A percentile compares a stretch with the other conserved stretches of the same genome.
Evolutionary conservation across 352 stramenopile genomes (phyloP).

Genomic region (Peronospora tabacina): DNA sequence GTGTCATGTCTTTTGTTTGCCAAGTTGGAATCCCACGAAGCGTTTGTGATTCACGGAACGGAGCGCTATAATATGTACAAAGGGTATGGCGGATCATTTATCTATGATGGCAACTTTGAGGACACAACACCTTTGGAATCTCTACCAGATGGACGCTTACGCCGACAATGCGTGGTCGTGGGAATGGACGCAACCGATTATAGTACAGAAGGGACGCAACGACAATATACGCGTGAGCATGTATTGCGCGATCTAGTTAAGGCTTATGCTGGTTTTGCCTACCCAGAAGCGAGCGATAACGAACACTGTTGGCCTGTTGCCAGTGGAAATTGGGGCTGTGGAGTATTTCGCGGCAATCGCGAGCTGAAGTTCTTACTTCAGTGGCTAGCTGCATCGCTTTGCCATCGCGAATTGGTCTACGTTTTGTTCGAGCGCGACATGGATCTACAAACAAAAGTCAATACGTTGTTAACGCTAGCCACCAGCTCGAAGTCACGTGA

Average conservation of each 20-base stretch:
- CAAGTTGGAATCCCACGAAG: conserved; percentile 53
- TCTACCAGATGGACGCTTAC: conserved; percentile 9
- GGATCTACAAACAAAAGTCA: conserved; percentile 38
- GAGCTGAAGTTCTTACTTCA: conserved; percentile 81
- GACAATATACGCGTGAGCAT: conserved; percentile 40
- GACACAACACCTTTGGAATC: conserved; percentile 26
- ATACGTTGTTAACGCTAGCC: conserved; percentile 21
- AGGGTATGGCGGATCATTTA: conserved; percentile 56
- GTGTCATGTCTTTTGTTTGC: conserved; percentile 58
- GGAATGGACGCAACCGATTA: conserved; percentile 74
- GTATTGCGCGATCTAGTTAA: conserved; percentile 67
- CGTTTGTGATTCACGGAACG: conserved; percentile 60
- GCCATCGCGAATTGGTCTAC: conserved; percentile 43
- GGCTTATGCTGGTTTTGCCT: conserved; percentile 54
- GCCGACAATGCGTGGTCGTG: conserved; percentile 51
- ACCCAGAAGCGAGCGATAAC: conserved; percentile 16
- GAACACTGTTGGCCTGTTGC: conserved; percentile 43
- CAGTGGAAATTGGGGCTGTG: conserved; percentile 79
- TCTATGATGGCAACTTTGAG: conserved; percentile 36
- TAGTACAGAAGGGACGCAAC: conserved; percentile 24
- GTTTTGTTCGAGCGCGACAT: conserved; percentile 46
- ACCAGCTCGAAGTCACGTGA: conserved; percentile 11
- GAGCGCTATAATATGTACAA: conserved; percentile 51
- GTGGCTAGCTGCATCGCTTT: conserved; percentile 64
- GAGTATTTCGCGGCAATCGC: conserved; percentile 61